Conservation (phyloP, 768 basidiomycete species). For the Trametes punicea region DNA sequence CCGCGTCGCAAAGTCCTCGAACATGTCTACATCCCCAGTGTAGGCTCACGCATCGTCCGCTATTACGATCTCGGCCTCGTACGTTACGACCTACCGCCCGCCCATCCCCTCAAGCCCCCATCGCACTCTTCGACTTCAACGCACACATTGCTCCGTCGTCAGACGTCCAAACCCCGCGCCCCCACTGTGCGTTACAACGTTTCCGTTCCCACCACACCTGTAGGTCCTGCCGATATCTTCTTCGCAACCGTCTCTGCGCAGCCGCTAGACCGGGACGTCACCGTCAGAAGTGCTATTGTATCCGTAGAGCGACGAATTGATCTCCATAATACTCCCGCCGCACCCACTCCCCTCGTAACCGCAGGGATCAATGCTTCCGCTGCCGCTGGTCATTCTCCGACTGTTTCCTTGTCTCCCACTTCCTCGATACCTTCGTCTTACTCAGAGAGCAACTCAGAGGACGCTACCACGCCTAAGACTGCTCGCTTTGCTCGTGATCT, state of each 20-base stretch:
- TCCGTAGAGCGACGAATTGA: slow-evolving; percentile 71
- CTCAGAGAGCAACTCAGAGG: background rate
- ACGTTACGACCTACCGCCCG: slow-evolving; percentile 59
- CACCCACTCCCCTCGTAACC: slow-evolving; percentile 14
- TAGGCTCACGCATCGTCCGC: slow-evolving; percentile 66
- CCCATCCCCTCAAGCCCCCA: slow-evolving; percentile 25
- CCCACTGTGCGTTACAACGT: slow-evolving; percentile 60
- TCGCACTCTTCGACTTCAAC: slow-evolving; percentile 31
- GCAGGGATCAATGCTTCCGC: slow-evolving; percentile 10
- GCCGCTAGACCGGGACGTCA: slow-evolving; percentile 54
- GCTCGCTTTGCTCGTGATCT: slow-evolving; percentile 10
- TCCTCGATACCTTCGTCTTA: slow-evolving; percentile 33
- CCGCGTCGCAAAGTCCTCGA: slow-evolving; percentile 51
- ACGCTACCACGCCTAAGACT: slow-evolving; percentile 12
- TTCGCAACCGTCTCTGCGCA: slow-evolving; percentile 60
- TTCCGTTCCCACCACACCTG: slow-evolving; percentile 50
- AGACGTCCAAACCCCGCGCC: slow-evolving; percentile 52
- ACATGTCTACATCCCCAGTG: slow-evolving; percentile 59
- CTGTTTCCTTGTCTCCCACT: slow-evolving; percentile 4
- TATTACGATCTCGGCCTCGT: slow-evolving; percentile 71
- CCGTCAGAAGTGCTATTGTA: slow-evolving; percentile 60
- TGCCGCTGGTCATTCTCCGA: slow-evolving; percentile 9
- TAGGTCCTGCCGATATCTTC: slow-evolving; percentile 72
- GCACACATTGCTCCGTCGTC: slow-evolving; percentile 35
- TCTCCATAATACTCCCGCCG: slow-evolving; percentile 34